A percentile compares a stretch with the other conserved stretches of the same genome.
Conservation (phyloP, 2,329 filamentous ascomycete species). For the Periconia sp. region DNA sequence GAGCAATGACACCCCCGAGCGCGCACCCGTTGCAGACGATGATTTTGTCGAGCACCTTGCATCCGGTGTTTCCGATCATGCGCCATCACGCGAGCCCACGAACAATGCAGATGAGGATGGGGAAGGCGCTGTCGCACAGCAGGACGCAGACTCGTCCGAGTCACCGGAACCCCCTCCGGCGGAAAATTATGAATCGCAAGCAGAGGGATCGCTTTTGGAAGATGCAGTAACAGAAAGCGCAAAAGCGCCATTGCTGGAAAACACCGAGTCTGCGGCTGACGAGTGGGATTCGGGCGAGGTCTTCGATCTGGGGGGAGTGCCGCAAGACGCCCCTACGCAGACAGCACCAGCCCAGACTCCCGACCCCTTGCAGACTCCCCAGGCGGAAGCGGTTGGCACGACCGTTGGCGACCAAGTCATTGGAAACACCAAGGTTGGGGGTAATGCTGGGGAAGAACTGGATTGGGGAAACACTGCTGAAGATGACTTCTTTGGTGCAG, state of each 20-base stretch:
- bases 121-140: conserved; percentile 13
- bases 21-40: conserved; percentile 27
- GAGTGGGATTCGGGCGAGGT: conserved; percentile 36
- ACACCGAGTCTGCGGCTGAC: conserved; percentile 40
- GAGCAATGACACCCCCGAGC: conserved; percentile 3
- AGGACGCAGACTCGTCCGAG: conserved; percentile 7
- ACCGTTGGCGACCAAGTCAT: conserved; percentile 35
- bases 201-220: conserved; percentile 48
- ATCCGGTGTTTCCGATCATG: not conserved
- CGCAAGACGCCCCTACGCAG: conserved; percentile 19
- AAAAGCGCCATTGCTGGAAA: conserved; percentile 44
- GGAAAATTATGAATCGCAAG: conserved; percentile 51
- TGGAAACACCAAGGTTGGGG: conserved; percentile 31
- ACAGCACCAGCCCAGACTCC: not conserved
- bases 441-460: conserved; percentile 30
- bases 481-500: conserved; percentile 35
- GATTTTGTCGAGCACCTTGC: conserved; percentile 41
- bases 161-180: conserved; percentile 22
- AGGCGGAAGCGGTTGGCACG: conserved; percentile 31
- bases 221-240: conserved; percentile 49
- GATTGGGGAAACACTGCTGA: conserved; percentile 40
- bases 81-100: not conserved
- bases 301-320: conserved; percentile 32
- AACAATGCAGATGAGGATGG: conserved; percentile 8
- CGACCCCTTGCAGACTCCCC: conserved; percentile 21